These are phyloP conservation scores for Endocalyx cinctus DNA, from an alignment of 2,329 filamentous ascomycete genomes.

Conservation along the genomic window DNA sequence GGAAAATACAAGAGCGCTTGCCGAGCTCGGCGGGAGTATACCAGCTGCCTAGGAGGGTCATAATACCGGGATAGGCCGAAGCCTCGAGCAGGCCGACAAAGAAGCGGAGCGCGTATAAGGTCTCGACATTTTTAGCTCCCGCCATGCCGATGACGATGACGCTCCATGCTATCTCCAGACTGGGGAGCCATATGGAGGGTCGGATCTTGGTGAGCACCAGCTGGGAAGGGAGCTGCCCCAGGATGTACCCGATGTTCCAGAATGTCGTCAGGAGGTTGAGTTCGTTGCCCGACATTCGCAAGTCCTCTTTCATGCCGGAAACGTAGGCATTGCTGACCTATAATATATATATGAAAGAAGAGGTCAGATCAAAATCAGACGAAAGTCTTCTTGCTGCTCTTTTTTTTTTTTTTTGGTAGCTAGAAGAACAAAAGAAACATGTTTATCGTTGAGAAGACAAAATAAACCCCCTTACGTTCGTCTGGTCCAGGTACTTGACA, in stretches of 20 bases:
- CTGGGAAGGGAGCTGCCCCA: conserved; percentile 33
- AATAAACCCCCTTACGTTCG: conserved; percentile 22
- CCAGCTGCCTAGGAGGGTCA: conserved; percentile 42
- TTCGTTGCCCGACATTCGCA: conserved; percentile 21
- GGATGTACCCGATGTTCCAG: conserved; percentile 35
- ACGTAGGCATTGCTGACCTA: conserved; percentile 19
- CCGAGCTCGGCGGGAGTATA: conserved; percentile 40
- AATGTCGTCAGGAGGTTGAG: conserved; percentile 27
- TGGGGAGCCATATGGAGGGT: conserved; percentile 39
- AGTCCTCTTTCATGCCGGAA: conserved; percentile 12
- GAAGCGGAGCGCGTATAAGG: conserved; percentile 39
- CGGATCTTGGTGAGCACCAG: conserved; percentile 35
- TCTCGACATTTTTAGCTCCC: conserved; percentile 26
- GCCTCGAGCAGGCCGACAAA: conserved; percentile 38
- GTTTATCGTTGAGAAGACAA: too few relatives aligned
- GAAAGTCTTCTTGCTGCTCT: neutral
- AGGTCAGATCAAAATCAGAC: neutral
- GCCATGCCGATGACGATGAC: conserved; percentile 29
- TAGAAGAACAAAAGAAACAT: too few relatives aligned
- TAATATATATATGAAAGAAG: neutral
- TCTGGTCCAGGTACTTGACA: conserved; percentile 34
- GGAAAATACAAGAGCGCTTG: conserved; percentile 45
- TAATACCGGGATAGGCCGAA: conserved; percentile 35
- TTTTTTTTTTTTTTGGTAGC: too few relatives aligned
- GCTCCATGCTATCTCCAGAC: conserved; percentile 33